These are phyloP conservation scores for Mucor sp. DNA, from an alignment of 371 early-diverging fungal species.

Conservation along the genomic window DNA sequence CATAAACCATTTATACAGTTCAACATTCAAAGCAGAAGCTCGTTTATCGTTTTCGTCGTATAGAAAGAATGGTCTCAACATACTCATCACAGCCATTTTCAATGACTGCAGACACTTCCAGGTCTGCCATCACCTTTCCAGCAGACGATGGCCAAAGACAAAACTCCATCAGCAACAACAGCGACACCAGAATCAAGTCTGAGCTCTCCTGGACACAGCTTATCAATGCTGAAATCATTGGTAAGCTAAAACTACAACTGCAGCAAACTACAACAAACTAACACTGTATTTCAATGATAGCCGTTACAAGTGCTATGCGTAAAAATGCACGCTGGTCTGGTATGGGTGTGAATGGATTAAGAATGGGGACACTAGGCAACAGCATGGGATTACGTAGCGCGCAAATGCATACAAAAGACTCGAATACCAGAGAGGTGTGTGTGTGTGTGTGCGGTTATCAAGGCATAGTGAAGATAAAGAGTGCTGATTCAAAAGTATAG, in stretches of 20 bases:
- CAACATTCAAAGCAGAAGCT: neutral
- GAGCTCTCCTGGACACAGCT: constrained; percentile 78
- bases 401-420: constrained; percentile 28
- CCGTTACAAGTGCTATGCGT: constrained; percentile 83
- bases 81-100: constrained; percentile 11
- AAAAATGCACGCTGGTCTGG: constrained; percentile 86
- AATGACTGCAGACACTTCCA: constrained; percentile 11
- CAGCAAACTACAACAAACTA: no score
- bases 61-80: constrained; percentile 7
- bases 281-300: constrained; percentile 10
- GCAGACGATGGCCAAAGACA: neutral
- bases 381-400: constrained; percentile 67
- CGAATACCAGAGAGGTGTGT: constrained; percentile 17
- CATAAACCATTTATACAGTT: no score
- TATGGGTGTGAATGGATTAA: constrained; percentile 60
- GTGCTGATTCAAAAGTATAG: constrained; percentile 18
- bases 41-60: neutral
- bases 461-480: no score
- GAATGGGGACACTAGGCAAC: constrained; percentile 68
- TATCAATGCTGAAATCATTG: constrained; percentile 79
- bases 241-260: constrained; percentile 31
- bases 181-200: constrained; percentile 32
- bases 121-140: neutral
- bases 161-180: neutral
- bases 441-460: neutral